Base-by-base conservation (phyloP, 2,329 filamentous ascomycete species). In the Fusarium foetens region DNA sequence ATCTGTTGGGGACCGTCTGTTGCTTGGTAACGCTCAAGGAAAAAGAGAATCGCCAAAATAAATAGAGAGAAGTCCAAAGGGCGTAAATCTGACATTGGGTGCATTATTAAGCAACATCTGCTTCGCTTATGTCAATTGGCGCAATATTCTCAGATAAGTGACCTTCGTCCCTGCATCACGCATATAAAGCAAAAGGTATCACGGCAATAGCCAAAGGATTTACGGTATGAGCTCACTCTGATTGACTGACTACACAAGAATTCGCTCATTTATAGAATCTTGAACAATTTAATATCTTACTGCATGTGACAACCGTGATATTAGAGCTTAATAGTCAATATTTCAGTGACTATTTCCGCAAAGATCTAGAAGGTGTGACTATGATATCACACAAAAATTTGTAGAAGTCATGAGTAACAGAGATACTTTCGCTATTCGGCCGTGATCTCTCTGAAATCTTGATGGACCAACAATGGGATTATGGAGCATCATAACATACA, bases 101-200 rank as follows among this genome's bases (percentile, higher is more conserved):
- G 36, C 23, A 62, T 67, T 67, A 67, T 66, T 67, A 67, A 67
- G 63, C 64, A 53, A 10, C n/a, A 10, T 23, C 1, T 6, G 23
- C 2, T 25, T n/a, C n/a, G 38, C 29, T 48, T 12, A 17, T 25
- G 29, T 17, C 27, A 33, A 55, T 55, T 4, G 16, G 25, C 14
- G 16, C 16, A 49, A 21, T 4, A 17, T 13, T 53, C 31, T 27
- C 25, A 12, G 10, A 25, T 21, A 14, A 25, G n/a, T 16, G 17
- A 14, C 12, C 23, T n/a, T 53, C 4, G 16, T 19, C 10, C 19
- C 5, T 17, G 13, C 11, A 62, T 49, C 35, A 62, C 54, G 25
- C 25, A 33, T 33, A 9, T 14, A 36, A 53, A 66, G 42, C 31
- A 6, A 38, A 5, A 10, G 1, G 6, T 25, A 33, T n/a, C 1